phyloP scores from a whole-genome alignment of 257 asterid genomes.

The Echium plantagineum region DNA sequence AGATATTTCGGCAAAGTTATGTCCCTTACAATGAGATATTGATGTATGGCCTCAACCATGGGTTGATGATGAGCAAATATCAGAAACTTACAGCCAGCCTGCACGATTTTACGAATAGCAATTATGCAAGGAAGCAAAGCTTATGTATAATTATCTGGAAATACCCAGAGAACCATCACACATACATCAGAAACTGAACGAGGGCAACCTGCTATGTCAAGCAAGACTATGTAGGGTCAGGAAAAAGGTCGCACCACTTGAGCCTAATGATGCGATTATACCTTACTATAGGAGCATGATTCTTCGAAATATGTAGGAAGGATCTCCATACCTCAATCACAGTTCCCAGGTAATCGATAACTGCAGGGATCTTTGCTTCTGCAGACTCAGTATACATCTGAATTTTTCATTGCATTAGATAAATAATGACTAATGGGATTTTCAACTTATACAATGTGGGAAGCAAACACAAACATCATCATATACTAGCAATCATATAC shows the following conservation, averaged over 20 bases:
- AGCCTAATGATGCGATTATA: too few species aligned
- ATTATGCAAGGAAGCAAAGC: conserved; percentile 12
- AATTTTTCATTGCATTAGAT: conserved; percentile 10
- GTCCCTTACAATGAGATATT: conserved; percentile 66
- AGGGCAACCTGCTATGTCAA: neutral
- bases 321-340: conserved; percentile 52
- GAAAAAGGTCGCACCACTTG: neutral
- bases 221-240: neutral
- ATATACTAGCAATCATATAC: neutral
- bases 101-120: conserved; percentile 19
- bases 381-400: conserved; percentile 79
- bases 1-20: conserved; percentile 1
- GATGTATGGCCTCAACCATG: conserved; percentile 73
- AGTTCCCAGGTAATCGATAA: conserved; percentile 84
- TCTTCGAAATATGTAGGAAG: conserved; percentile 9
- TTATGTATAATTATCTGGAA: neutral
- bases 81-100: conserved; percentile 94
- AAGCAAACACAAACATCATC: neutral
- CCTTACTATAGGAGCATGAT: neutral
- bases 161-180: neutral
- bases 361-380: conserved; percentile 86
- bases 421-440: conserved; percentile 9
- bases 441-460: neutral
- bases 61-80: conserved; percentile 90
- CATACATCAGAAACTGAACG: neutral